Evolutionary conservation across 1,139 yeast genomes (phyloP).

Genomic region (Fermentozyma sake): DNA sequence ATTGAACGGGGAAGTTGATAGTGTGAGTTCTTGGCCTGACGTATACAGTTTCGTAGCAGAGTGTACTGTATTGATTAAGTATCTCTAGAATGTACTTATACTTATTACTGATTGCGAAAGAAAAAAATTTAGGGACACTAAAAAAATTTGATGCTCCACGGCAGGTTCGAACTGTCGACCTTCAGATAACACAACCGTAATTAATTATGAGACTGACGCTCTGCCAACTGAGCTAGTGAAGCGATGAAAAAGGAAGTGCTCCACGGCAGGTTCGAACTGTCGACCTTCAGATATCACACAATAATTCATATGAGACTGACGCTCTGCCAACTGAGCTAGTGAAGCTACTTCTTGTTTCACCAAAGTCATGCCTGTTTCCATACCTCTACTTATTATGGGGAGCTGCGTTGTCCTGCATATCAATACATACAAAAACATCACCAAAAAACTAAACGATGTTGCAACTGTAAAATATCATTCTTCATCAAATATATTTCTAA

Average conservation of each 20-base stretch:
- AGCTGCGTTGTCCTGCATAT: too few relatives aligned
- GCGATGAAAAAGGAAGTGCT: constrained; percentile 28
- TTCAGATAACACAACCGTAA: constrained; percentile 38
- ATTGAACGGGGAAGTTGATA: too few relatives aligned
- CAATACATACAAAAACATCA: too few relatives aligned
- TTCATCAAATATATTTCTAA: too few relatives aligned
- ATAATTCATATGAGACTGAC: constrained; percentile 51
- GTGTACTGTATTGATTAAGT: too few relatives aligned
- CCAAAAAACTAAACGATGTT: too few relatives aligned
- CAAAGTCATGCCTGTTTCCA: too few relatives aligned
- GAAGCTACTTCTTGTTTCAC: constrained; percentile 3
- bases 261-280: constrained; percentile 55
- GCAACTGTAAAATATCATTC: too few relatives aligned
- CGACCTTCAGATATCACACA: constrained; percentile 51
- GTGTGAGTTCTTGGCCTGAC: too few relatives aligned
- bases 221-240: constrained; percentile 50
- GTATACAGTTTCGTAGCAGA: too few relatives aligned
- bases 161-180: constrained; percentile 56
- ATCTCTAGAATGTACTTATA: background rate
- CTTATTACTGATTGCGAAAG: too few relatives aligned
- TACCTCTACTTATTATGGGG: too few relatives aligned
- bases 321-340: constrained; percentile 47
- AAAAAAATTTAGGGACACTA: constrained; percentile 1
- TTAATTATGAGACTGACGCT: constrained; percentile 45
- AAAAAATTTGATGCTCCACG: constrained; percentile 40